Conservation (phyloP, 176 grass and related monocot species). For the Chrysopogon serrulatus region DNA sequence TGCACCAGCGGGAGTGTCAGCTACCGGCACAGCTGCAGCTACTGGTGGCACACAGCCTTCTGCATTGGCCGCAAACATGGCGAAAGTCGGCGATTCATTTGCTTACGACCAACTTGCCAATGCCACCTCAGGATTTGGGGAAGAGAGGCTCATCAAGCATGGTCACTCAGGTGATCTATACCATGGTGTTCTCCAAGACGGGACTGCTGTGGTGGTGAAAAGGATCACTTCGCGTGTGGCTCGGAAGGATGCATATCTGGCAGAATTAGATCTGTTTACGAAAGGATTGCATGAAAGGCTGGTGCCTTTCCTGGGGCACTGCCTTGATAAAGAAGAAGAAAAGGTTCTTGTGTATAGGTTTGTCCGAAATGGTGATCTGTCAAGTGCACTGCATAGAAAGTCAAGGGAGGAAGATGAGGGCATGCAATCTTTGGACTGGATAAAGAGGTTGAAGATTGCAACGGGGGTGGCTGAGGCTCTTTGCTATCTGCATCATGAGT, state of each 20-base stretch:
- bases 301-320: constrained; percentile 74
- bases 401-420: constrained; percentile 66
- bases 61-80: constrained; percentile 25
- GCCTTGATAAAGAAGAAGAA: constrained; percentile 65
- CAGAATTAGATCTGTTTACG: constrained; percentile 72
- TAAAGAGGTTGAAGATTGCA: constrained; percentile 97
- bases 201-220: constrained; percentile 62
- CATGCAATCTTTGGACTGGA: constrained; percentile 95
- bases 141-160: constrained; percentile 64
- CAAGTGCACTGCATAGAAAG: constrained; percentile 60
- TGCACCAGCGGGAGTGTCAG: background rate
- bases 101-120: constrained; percentile 52
- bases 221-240: constrained; percentile 37
- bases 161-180: constrained; percentile 82
- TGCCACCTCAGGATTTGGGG: constrained; percentile 45
- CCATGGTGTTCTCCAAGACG: constrained; percentile 59
- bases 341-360: constrained; percentile 88
- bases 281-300: constrained; percentile 67
- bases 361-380: constrained; percentile 73
- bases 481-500: constrained; percentile 91
- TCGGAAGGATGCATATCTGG: constrained; percentile 52
- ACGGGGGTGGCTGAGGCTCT: constrained; percentile 87
- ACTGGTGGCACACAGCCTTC: constrained; percentile 31
- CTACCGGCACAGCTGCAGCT: background rate
- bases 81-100: constrained; percentile 76